Conservation (phyloP, 768 basidiomycete genomes). For the Baorangia bicolor region DNA sequence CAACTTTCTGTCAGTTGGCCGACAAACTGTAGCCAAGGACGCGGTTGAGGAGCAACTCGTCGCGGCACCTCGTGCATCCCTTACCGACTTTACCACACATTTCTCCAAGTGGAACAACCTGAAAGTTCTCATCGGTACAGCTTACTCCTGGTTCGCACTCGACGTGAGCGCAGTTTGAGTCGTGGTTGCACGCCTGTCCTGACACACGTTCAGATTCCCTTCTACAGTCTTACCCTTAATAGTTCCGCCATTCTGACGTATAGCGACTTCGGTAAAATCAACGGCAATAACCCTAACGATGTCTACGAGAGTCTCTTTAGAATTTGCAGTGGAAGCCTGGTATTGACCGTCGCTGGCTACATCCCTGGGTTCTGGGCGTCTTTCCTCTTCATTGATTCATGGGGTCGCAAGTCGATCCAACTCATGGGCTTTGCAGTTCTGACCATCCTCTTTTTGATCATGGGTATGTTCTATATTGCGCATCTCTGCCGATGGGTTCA, state of each 20-base stretch:
- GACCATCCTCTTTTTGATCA: constrained; percentile 62
- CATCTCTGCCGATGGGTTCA: background rate
- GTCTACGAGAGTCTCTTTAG: constrained; percentile 26
- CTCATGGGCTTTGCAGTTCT: constrained; percentile 68
- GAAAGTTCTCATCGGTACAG: constrained; percentile 72
- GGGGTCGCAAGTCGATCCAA: constrained; percentile 76
- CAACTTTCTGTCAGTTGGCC: constrained; percentile 51
- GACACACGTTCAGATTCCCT: constrained; percentile 59
- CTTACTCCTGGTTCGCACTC: constrained; percentile 91
- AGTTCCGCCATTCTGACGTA: constrained; percentile 69
- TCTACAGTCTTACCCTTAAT: constrained; percentile 86
- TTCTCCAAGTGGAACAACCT: constrained; percentile 75
- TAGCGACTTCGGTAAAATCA: constrained; percentile 61
- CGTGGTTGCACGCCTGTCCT: background rate
- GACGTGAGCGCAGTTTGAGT: constrained; percentile 47
- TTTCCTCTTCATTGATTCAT: constrained; percentile 63
- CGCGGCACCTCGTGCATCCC: constrained; percentile 61
- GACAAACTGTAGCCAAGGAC: constrained; percentile 46
- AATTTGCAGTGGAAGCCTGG: constrained; percentile 20
- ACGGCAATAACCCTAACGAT: constrained; percentile 5
- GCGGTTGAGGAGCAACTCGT: constrained; percentile 45
- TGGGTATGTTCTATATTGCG: constrained; percentile 48
- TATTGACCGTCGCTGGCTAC: constrained; percentile 19
- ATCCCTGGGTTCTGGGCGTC: constrained; percentile 60
- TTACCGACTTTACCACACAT: constrained; percentile 62